These are phyloP conservation scores for Strigomonas culicis DNA, from an alignment of 208 protist species.

Conservation along the genomic window DNA sequence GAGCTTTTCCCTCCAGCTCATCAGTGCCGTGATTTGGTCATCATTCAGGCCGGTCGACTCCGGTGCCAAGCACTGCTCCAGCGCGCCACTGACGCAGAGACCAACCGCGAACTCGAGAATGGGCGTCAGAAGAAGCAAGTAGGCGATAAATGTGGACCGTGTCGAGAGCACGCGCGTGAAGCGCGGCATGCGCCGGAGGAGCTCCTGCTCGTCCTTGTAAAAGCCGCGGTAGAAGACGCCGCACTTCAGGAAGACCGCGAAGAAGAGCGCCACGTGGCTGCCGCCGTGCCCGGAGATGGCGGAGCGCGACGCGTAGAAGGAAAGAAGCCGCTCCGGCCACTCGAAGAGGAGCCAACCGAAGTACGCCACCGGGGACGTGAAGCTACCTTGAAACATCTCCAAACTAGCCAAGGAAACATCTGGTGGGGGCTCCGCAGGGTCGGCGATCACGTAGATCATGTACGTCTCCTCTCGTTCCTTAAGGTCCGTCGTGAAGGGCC, in stretches of 20 bases:
- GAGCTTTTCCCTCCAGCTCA: constrained; percentile 54
- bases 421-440: constrained; percentile 25
- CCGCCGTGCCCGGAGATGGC: constrained; percentile 36
- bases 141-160: not conserved
- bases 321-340: constrained; percentile 61
- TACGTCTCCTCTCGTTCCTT: constrained; percentile 53
- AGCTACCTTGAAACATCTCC: constrained; percentile 17
- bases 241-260: too few species aligned
- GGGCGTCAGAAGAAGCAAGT: constrained; percentile 20
- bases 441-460: constrained; percentile 48
- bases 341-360: constrained; percentile 28
- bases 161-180: constrained; percentile 17
- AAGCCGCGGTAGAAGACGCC: too few species aligned
- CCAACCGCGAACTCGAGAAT: constrained; percentile 36
- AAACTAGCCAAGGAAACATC: constrained; percentile 30
- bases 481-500: constrained; percentile 46
- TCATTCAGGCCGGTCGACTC: constrained; percentile 35
- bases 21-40: constrained; percentile 43
- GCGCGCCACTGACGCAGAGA: constrained; percentile 23
- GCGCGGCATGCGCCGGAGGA: constrained; percentile 11
- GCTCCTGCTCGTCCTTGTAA: too few species aligned
- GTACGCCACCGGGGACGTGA: constrained; percentile 13
- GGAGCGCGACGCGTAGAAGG: constrained; percentile 54
- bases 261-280: not conserved
- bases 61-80: constrained; percentile 41